Base-by-base conservation (phyloP, 2,329 filamentous ascomycete species). In the Aspergillus sp. region DNA sequence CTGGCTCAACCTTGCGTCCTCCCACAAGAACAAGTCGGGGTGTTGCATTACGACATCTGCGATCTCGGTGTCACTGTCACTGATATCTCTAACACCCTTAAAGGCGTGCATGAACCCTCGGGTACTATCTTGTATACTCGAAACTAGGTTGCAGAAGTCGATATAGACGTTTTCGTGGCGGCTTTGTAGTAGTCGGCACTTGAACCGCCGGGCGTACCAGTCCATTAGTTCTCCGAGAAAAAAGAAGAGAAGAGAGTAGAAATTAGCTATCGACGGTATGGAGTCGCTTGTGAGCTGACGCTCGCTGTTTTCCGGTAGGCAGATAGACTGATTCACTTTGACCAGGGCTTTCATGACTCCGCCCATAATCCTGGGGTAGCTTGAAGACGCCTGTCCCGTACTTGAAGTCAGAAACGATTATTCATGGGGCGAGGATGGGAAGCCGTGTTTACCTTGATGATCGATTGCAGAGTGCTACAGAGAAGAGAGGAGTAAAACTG, bases 151-250 rank as follows among this genome's bases (percentile, higher is more conserved):
- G 35, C 67, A 62, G n/a, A 76, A 71, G 35, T 73, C 67, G 41
- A 64, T 59, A 57, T 75, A 72, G 11, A 68, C 62, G 52, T 76
- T 70, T 45, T 73, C 71, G 53, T 66, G 70, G 40, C 70, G 70
- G 50, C 72, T 74, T 31, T 69, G 68, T 45, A 76, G 56, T 7
- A 74, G 54, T 27, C 72, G 70, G 48, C 73, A 75, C 12, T 64
- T 72, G 12, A 68, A 69, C 56, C 66, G 63, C 45, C 71, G 58
- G 31, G 70, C 64, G 64, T 74, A 75, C 68, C 72, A 75, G 56
- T 74, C 69, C 66, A 76, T 75, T 45, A 75, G 66, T 52, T 75
- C 72, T 19, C 69, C 68, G 3, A 76, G 60, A 23, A 74, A 69
- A 56, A 76, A 70, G 37, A 75, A 75, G 4, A 69, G 64, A 41